These are phyloP conservation scores for Coemansia sp. DNA, from an alignment of 192 early-diverging fungal species.

Conservation along the genomic window DNA sequence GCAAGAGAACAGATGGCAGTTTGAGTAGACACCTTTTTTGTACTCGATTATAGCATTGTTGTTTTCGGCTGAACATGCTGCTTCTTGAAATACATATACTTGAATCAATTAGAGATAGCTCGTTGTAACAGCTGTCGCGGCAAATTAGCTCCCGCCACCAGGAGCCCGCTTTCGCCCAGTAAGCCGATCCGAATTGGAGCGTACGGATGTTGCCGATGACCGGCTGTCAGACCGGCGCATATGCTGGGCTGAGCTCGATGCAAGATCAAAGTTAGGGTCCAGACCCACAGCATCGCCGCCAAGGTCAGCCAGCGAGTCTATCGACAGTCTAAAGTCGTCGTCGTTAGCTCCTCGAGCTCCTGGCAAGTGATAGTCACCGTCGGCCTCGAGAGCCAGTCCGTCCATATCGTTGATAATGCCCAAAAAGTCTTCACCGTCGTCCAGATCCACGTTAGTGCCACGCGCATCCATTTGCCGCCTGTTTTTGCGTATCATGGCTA, in stretches of 20 bases:
- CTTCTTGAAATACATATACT: too few relatives aligned
- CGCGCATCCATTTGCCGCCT: slow-evolving; percentile 32
- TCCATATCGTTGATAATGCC: slow-evolving; percentile 45
- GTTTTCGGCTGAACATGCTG: too few relatives aligned
- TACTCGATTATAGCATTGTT: too few relatives aligned
- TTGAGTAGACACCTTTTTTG: too few relatives aligned
- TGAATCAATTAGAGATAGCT: too few relatives aligned
- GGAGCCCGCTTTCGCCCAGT: slow-evolving; percentile 19
- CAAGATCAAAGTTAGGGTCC: background rate
- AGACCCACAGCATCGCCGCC: background rate
- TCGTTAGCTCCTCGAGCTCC: background rate
- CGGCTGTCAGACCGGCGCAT: slow-evolving; percentile 22
- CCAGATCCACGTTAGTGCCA: slow-evolving; percentile 23
- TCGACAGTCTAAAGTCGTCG: slow-evolving; percentile 44
- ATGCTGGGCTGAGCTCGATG: background rate
- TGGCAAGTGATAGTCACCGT: slow-evolving; percentile 23
- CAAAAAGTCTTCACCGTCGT: slow-evolving; percentile 21
- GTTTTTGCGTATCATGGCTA: slow-evolving; percentile 63
- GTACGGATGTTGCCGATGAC: slow-evolving; percentile 38
- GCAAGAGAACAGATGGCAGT: slow-evolving; percentile 75
- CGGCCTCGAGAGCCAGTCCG: slow-evolving; percentile 12
- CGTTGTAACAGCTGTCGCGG: background rate
- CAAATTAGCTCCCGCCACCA: background rate
- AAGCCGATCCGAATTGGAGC: slow-evolving; percentile 18
- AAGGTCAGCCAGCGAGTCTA: slow-evolving; percentile 23